Conservation (phyloP, 225 moss, liverwort and hornwort species). For the Takakia lepidozioides region DNA sequence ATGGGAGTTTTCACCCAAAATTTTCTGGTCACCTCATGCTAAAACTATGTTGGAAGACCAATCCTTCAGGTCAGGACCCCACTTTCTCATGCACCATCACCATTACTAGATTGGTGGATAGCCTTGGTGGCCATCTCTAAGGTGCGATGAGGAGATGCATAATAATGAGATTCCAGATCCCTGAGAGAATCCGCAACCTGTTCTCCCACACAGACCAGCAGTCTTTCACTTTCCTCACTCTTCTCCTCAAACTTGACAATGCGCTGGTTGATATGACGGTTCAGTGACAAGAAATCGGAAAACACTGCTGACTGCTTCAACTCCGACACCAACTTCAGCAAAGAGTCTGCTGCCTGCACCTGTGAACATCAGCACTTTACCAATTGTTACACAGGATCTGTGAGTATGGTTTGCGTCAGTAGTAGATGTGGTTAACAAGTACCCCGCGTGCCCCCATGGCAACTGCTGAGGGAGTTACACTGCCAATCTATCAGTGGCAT, state of each 20-base stretch:
- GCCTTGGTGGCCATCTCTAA: conserved; percentile 21
- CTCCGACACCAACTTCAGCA: conserved; percentile 90
- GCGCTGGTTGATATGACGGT: conserved; percentile 88
- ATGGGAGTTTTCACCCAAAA: too few relatives aligned
- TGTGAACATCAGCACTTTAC: conserved; percentile 17
- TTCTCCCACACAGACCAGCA: conserved; percentile 70
- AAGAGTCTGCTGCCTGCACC: conserved; percentile 97
- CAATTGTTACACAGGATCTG: too few relatives aligned
- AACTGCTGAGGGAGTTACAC: too few relatives aligned
- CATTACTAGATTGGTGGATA: conserved; percentile 22
- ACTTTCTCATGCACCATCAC: conserved; percentile 26
- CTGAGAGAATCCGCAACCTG: conserved; percentile 67
- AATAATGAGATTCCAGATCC: conserved; percentile 83
- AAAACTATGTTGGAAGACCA: too few relatives aligned
- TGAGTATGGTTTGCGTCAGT: too few relatives aligned
- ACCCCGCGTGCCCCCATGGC: too few relatives aligned
- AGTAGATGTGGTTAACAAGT: too few relatives aligned
- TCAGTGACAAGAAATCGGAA: conserved; percentile 83
- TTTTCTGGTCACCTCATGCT: too few relatives aligned
- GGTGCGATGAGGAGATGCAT: conserved; percentile 50
- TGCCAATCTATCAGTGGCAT: too few relatives aligned
- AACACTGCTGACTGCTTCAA: conserved; percentile 96
- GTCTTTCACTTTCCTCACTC: conserved; percentile 71
- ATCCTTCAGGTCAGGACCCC: too few relatives aligned
- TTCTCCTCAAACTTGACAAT: conserved; percentile 82